Conservation (phyloP, 2,329 filamentous ascomycete genomes). For the Cryphonectria nitschkei region DNA sequence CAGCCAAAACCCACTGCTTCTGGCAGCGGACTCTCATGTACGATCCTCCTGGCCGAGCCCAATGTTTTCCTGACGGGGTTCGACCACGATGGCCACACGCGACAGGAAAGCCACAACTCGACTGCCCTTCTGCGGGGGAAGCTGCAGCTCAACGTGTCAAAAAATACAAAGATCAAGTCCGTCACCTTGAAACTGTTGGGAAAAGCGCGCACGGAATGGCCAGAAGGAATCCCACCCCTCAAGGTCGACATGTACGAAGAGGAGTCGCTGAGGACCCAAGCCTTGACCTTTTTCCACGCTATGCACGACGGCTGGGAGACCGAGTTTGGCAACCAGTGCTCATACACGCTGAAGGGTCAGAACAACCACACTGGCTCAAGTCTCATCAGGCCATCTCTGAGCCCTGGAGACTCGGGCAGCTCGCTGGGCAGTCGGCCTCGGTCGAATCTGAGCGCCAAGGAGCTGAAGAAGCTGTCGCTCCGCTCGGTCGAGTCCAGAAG, state of each 20-base stretch:
- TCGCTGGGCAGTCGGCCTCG: conserved; percentile 38
- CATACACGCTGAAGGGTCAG: conserved; percentile 50
- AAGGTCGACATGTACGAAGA: conserved; percentile 85
- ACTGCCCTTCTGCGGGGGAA: conserved; percentile 87
- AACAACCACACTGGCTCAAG: conserved; percentile 41
- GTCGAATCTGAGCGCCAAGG: conserved; percentile 48
- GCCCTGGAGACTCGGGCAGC: conserved; percentile 37
- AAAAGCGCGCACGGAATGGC: conserved; percentile 90
- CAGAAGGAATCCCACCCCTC: conserved; percentile 88
- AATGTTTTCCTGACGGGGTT: conserved; percentile 80
- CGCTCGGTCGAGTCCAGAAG: conserved; percentile 83
- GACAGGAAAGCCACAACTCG: conserved; percentile 59
- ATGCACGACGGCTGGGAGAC: conserved; percentile 63
- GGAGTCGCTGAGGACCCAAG: conserved; percentile 85
- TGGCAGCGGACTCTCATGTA: conserved; percentile 74
- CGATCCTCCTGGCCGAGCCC: conserved; percentile 77
- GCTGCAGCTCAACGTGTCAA: conserved; percentile 79
- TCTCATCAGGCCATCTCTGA: conserved; percentile 30
- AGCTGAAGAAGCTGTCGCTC: conserved; percentile 72
- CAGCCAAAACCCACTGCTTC: conserved; percentile 71
- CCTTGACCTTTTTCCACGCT: conserved; percentile 90
- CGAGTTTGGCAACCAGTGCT: conserved; percentile 67
- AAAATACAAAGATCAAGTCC: conserved; percentile 90
- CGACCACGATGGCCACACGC: conserved; percentile 66
- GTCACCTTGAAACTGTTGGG: conserved; percentile 86